Evolutionary conservation across 208 protist species (phyloP), one percentile per base, ranked within the genome.

Genomic region (Phytomonas serpens): DNA sequence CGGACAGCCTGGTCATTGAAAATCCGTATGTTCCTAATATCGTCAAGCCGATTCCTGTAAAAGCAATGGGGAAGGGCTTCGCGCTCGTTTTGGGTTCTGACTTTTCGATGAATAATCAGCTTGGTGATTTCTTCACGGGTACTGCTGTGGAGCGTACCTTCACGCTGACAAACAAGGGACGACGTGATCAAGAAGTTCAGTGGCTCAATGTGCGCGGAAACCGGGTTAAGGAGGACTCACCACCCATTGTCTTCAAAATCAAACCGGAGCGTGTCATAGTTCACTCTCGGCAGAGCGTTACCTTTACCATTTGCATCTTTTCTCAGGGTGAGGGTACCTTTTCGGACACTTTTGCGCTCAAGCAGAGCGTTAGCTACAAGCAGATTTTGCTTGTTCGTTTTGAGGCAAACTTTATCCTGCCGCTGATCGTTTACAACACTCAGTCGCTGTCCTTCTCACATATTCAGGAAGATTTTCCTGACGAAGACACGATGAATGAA

Each of bases 81-180:
- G 93, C 96, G 6, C 77, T 99, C n/a, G 83, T 97, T 19, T 67
- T 83, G 27, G 72, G 77, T 42, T 80, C 74, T 34, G 14, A 72
- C 62, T 33, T 38, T 38, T n/a, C 33, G 27, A 16, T 33, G 14
- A 70, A 74, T 47, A 82, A 97, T 71, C 77, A 98, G 52, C 90
- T 99, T 47, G 94, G 91, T 9, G 84, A 98, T 77, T 79, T 92
- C 29, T 96, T 98, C 76, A 98, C 97, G 2, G 82, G 81, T 52
- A 86, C 80, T 32, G 13, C 68, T 23, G 77, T 91, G 14, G 42
- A 70, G 37, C 76, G 83, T 31, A 67, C 76, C 27, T 74, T 98
- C 34, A 73, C 79, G 7, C 69, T 99, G 16, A 68, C 85, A 47
- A 99, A 99, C 85, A 78, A 92, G 34, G 96, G 97, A 4, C 81